Evolutionary conservation across 306 rosid genomes (phyloP).

Genomic region (Spatholobus suberectus): DNA sequence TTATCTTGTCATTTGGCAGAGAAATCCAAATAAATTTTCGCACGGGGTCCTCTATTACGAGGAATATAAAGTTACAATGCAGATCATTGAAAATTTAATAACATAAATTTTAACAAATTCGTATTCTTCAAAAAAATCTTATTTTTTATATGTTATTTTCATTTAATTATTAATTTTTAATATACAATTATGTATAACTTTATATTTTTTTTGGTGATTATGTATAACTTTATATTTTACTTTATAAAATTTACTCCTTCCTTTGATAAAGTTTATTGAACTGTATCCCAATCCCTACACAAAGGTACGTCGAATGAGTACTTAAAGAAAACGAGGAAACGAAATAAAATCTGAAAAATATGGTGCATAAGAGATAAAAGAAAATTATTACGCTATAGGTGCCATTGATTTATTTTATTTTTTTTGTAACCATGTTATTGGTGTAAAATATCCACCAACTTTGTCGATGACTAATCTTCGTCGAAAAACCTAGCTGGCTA

Average conservation of each 20-base stretch:
- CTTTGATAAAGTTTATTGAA: background rate
- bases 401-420: too few species aligned
- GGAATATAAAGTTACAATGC: background rate
- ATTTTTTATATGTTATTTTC: background rate
- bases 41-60: background rate
- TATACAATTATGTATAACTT: background rate
- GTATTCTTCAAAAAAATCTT: too few species aligned
- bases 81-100: background rate
- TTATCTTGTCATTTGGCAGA: background rate
- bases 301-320: background rate
- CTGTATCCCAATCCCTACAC: background rate
- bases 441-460: too few species aligned
- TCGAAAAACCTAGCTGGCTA: too few species aligned
- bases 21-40: background rate
- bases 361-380: background rate
- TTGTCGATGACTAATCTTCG: too few species aligned
- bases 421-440: too few species aligned
- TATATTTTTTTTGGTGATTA: background rate
- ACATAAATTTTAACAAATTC: background rate
- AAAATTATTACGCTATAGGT: background rate
- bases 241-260: background rate
- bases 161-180: background rate
- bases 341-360: background rate
- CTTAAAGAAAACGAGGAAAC: background rate
- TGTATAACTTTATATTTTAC: background rate